Percentiles rank a stretch among this genome's conserved stretches.
Conservation (phyloP, 208 protist genomes). For the Trichomonas vaginalis region DNA sequence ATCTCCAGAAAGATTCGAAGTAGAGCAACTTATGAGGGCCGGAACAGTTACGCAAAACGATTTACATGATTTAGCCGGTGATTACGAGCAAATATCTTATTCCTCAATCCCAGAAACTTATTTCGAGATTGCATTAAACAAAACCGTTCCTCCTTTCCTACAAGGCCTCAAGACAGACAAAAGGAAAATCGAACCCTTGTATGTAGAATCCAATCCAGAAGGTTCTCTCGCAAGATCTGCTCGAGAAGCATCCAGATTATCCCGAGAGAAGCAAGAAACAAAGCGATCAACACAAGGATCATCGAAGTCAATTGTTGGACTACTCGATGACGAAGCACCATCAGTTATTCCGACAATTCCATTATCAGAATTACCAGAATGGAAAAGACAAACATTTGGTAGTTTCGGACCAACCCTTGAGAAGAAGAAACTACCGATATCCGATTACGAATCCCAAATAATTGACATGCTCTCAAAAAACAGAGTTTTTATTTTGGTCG, state of each 20-base stretch:
- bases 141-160: not conserved
- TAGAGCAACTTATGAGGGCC: not conserved
- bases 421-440: not conserved
- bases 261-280: not conserved
- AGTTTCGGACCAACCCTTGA: not conserved
- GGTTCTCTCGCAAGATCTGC: not conserved
- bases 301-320: not conserved
- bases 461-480: not conserved
- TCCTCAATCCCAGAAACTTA: not conserved
- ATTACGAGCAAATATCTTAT: not conserved
- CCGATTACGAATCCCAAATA: not conserved
- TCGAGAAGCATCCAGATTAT: not conserved
- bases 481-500: constrained; percentile 37
- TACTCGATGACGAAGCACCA: not conserved
- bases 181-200: not conserved
- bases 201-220: not conserved
- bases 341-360: not conserved
- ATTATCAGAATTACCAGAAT: not conserved
- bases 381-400: not conserved
- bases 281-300: not conserved
- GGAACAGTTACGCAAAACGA: not conserved
- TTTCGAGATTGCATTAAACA: not conserved
- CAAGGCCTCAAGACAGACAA: not conserved
- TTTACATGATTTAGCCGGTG: not conserved
- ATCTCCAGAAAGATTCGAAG: not conserved